Percentiles rank a stretch among this genome's conserved stretches.
phyloP scores from a whole-genome alignment of 139 green algal genomes.

The Picochlorum sp. region DNA sequence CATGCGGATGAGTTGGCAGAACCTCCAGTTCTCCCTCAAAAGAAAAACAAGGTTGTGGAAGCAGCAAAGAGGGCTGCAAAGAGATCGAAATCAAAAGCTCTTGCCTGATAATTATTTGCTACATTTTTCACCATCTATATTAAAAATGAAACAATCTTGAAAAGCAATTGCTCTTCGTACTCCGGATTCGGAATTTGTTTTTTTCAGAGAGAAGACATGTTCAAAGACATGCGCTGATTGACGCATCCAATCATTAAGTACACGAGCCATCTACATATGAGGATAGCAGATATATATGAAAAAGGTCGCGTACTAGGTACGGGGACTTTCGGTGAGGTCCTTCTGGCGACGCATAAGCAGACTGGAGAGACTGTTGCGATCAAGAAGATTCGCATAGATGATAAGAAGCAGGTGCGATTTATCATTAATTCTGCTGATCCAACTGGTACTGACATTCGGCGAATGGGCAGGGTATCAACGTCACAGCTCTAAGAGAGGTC shows the following conservation, averaged over 20 bases:
- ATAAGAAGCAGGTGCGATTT: slow-evolving; percentile 22
- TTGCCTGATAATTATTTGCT: not conserved
- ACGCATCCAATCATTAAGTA: too few species aligned
- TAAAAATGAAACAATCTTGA: too few species aligned
- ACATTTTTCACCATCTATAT: too few species aligned
- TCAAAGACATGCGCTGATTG: too few species aligned
- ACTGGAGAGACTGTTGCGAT: slow-evolving; percentile 79
- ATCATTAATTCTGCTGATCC: not conserved
- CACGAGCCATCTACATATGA: not conserved
- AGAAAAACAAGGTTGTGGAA: slow-evolving; percentile 14
- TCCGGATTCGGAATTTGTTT: too few species aligned
- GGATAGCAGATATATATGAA: slow-evolving; percentile 46
- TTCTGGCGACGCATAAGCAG: slow-evolving; percentile 71
- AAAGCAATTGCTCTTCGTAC: too few species aligned
- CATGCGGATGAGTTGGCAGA: slow-evolving; percentile 60
- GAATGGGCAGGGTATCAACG: slow-evolving; percentile 63
- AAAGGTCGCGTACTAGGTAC: slow-evolving; percentile 61
- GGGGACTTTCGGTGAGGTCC: slow-evolving; percentile 71
- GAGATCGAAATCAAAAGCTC: slow-evolving; percentile 6
- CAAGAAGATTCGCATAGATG: slow-evolving; percentile 73
- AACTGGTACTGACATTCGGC: too few species aligned
- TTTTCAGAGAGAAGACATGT: too few species aligned
- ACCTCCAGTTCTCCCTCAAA: slow-evolving; percentile 27
- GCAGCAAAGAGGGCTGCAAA: slow-evolving; percentile 16
- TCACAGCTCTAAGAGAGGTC: slow-evolving; percentile 83